phyloP scores from a whole-genome alignment of 768 basidiomycete genomes.

The Epithele typhae region DNA sequence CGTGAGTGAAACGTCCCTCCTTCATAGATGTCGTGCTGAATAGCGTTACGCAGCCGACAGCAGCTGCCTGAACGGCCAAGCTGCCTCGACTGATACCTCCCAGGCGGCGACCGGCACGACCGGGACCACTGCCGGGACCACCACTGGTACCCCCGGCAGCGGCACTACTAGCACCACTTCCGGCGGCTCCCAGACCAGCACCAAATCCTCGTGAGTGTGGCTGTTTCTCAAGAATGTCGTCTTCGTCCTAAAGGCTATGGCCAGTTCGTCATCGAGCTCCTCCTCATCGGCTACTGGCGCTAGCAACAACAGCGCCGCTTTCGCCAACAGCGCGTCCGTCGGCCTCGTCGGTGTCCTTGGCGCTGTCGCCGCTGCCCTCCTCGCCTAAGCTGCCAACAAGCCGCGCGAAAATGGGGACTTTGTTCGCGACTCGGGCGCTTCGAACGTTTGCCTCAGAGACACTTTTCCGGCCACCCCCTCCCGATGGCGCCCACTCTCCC shows the following conservation, averaged over 20 bases:
- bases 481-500: conserved; percentile 6
- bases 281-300: conserved; percentile 9
- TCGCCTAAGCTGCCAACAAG: conserved; percentile 26
- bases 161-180: conserved; percentile 1
- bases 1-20: conserved; percentile 34
- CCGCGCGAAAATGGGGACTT: conserved; percentile 5
- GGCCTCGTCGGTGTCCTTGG: conserved; percentile 38
- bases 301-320: conserved; percentile 27
- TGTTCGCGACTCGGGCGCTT: neutral
- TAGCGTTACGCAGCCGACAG: conserved; percentile 23
- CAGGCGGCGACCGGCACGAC: no score
- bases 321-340: conserved; percentile 12
- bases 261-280: no score
- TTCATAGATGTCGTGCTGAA: no score
- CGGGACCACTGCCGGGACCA: conserved; percentile 3
- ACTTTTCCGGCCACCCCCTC: conserved; percentile 9
- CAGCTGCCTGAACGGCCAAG: conserved; percentile 33
- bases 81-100: conserved; percentile 10
- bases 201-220: conserved; percentile 1
- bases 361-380: conserved; percentile 34
- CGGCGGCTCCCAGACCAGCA: neutral
- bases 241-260: no score
- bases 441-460: conserved; percentile 12
- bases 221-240: neutral
- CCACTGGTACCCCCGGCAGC: neutral